A percentile compares a stretch with the other conserved stretches of the same genome.
These are phyloP conservation scores for Phialophora tarda DNA, from an alignment of 2,329 filamentous ascomycete genomes.

Conservation along the genomic window DNA sequence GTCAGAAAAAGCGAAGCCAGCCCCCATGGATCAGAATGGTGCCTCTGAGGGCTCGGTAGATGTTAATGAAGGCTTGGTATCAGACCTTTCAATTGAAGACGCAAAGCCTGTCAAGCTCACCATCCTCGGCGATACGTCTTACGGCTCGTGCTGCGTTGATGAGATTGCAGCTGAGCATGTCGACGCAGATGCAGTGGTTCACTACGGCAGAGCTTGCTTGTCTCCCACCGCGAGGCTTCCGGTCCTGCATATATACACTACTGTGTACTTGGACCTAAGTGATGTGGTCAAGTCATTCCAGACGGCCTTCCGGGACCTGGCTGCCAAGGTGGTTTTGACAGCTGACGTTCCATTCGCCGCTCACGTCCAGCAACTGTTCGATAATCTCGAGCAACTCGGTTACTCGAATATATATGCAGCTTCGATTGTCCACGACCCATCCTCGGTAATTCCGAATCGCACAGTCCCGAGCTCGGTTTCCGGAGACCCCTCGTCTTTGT, in stretches of 20 bases:
- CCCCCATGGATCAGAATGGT: constrained; percentile 4
- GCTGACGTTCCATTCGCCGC: constrained; percentile 87
- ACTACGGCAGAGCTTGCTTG: constrained; percentile 91
- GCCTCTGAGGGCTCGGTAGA: background rate
- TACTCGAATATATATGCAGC: constrained; percentile 74
- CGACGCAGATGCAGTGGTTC: constrained; percentile 86
- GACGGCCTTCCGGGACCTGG: constrained; percentile 68
- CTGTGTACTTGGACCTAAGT: constrained; percentile 68
- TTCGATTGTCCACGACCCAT: constrained; percentile 75
- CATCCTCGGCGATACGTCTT: constrained; percentile 93
- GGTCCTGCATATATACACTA: constrained; percentile 89
- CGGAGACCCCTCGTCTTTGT: constrained; percentile 57
- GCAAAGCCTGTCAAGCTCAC: constrained; percentile 62
- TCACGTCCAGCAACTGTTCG: constrained; percentile 68
- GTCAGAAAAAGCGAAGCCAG: constrained; percentile 36
- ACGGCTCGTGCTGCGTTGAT: constrained; percentile 95
- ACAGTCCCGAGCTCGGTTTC: constrained; percentile 63
- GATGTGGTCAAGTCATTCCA: constrained; percentile 67
- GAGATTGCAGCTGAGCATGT: constrained; percentile 96
- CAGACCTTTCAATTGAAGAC: constrained; percentile 22
- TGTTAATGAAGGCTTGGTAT: constrained; percentile 16
- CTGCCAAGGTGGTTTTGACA: constrained; percentile 74
- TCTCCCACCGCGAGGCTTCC: constrained; percentile 87
- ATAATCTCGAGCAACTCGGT: constrained; percentile 63
- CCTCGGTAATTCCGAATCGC: constrained; percentile 82